Evolutionary conservation across 768 basidiomycete species (phyloP).

Genomic region (Amanita exitialis): DNA sequence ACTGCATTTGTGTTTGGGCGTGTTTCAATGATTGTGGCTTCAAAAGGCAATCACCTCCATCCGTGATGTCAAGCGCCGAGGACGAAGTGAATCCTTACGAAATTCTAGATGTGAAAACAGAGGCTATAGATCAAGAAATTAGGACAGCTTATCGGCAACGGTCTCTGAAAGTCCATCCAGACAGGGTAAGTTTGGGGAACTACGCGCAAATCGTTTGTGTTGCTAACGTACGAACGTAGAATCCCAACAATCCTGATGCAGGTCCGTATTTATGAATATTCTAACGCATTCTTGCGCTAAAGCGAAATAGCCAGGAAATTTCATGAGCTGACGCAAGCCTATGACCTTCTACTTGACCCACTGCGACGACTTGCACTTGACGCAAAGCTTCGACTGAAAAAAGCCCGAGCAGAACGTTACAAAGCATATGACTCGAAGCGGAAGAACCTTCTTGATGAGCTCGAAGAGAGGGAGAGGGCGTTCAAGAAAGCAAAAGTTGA

Average conservation of each 20-base stretch:
- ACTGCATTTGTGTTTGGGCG: neutral
- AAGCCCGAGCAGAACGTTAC: conserved; percentile 62
- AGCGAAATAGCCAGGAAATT: conserved; percentile 53
- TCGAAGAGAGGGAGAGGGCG: conserved; percentile 69
- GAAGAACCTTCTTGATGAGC: conserved; percentile 63
- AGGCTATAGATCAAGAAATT: conserved; percentile 71
- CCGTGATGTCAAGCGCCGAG: conserved; percentile 19
- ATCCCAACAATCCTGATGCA: conserved; percentile 73
- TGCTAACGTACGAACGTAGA: conserved; percentile 29
- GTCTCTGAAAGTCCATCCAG: conserved; percentile 82
- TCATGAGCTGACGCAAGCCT: conserved; percentile 75
- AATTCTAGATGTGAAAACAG: conserved; percentile 46
- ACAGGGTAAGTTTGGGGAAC: conserved; percentile 43
- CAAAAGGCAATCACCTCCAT: neutral
- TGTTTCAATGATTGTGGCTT: neutral
- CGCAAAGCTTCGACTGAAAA: conserved; percentile 63
- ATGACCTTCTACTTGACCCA: conserved; percentile 75
- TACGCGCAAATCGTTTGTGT: neutral
- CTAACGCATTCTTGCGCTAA: neutral
- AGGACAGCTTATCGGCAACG: conserved; percentile 69
- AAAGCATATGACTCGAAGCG: conserved; percentile 63
- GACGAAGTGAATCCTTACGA: conserved; percentile 69
- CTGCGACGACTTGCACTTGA: conserved; percentile 70
- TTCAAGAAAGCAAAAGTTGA: conserved; percentile 64
- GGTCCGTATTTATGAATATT: conserved; percentile 24